These are phyloP conservation scores for Moricandia moricandioides DNA, from an alignment of 345 rosid species.

Conservation along the genomic window DNA sequence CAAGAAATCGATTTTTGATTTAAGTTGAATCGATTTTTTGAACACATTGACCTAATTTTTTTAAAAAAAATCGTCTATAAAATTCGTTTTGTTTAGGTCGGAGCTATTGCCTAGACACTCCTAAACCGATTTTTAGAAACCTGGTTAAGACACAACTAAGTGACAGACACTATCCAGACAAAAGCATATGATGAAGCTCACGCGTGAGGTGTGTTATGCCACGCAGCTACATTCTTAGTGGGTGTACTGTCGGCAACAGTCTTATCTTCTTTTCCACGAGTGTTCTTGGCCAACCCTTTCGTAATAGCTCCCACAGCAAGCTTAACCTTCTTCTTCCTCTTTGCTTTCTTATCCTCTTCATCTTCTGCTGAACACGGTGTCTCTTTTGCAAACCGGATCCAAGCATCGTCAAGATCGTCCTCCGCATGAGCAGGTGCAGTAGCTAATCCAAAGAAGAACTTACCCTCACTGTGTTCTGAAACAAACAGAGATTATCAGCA, in stretches of 20 bases:
- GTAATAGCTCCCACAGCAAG: constrained; percentile 90
- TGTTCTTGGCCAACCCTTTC: constrained; percentile 64
- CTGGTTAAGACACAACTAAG: neutral
- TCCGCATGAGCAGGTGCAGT: constrained; percentile 98
- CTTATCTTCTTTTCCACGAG: constrained; percentile 39
- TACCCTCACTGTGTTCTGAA: constrained; percentile 36
- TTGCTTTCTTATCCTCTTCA: constrained; percentile 42
- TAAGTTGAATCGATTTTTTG: too few relatives aligned
- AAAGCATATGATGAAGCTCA: constrained; percentile 32
- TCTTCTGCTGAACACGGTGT: constrained; percentile 43
- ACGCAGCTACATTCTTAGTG: constrained; percentile 84
- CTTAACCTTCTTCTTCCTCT: constrained; percentile 45
- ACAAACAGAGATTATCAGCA: neutral
- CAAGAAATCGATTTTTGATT: too few relatives aligned
- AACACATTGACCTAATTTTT: too few relatives aligned
- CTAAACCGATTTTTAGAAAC: neutral
- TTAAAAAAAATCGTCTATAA: too few relatives aligned
- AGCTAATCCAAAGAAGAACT: constrained; percentile 94
- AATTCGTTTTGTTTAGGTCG: too few relatives aligned
- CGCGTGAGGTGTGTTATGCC: constrained; percentile 92
- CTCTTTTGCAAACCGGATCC: constrained; percentile 89
- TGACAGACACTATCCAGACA: neutral
- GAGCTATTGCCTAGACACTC: neutral
- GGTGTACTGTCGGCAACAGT: constrained; percentile 35
- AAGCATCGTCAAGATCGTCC: constrained; percentile 87